Percentiles rank a stretch among this genome's conserved stretches.
Evolutionary conservation across 805 yeast species (phyloP).

Genomic region (Pichia ethanolica): DNA sequence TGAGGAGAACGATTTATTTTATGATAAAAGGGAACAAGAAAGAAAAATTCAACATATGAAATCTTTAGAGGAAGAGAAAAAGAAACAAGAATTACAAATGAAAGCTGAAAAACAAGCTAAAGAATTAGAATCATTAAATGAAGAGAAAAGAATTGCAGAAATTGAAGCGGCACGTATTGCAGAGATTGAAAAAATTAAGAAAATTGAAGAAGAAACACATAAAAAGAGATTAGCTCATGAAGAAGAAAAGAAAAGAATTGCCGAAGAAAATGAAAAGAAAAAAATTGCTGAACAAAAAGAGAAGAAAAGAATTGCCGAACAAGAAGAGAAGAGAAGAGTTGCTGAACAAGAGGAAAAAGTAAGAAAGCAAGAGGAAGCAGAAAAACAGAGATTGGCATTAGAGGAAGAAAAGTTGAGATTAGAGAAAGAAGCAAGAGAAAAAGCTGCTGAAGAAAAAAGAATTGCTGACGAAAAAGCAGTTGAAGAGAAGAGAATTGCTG

Average conservation of each 20-base stretch:
- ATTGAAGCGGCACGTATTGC: too few species aligned
- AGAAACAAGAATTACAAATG: too few species aligned
- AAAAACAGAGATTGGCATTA: neutral
- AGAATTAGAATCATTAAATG: too few species aligned
- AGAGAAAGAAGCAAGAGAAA: neutral
- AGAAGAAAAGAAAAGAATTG: neutral
- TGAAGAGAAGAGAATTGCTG: neutral
- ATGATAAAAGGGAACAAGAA: conserved; percentile 1
- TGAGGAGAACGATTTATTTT: conserved; percentile 4
- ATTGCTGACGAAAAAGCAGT: neutral
- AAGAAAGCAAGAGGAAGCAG: neutral
- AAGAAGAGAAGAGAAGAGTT: neutral
- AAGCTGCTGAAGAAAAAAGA: neutral
- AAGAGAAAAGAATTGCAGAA: neutral
- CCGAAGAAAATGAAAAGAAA: neutral
- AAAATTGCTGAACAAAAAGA: neutral
- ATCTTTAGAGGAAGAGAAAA: neutral
- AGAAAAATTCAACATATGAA: neutral
- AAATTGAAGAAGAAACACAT: too few species aligned
- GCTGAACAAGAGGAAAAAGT: neutral
- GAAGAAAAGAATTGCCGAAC: neutral
- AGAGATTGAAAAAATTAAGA: too few species aligned
- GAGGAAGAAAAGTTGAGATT: neutral
- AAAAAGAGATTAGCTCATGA: too few species aligned
- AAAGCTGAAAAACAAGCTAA: too few species aligned